A percentile compares a stretch with the other conserved stretches of the same genome.
Evolutionary conservation across 331 rosid genomes (phyloP).

Genomic region (Quercus tomentella): DNA sequence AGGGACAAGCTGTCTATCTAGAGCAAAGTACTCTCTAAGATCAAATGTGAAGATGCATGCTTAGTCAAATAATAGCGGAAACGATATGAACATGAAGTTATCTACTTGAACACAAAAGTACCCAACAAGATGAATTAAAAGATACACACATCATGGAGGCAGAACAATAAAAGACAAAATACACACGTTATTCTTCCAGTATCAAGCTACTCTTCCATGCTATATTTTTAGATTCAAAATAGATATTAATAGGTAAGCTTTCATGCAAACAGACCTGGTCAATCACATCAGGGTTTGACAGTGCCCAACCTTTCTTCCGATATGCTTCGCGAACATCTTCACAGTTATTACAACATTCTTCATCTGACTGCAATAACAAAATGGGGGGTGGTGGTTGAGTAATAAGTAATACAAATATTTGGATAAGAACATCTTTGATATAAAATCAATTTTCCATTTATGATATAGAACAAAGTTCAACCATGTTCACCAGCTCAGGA

Average conservation of each 20-base stretch:
- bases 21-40: neutral
- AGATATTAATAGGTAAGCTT: constrained; percentile 10
- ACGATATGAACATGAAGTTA: too few species aligned
- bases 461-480: neutral
- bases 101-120: neutral
- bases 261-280: constrained; percentile 68
- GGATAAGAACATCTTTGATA: constrained; percentile 2
- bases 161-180: neutral
- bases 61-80: neutral
- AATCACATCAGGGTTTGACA: constrained; percentile 82
- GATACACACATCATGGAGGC: neutral
- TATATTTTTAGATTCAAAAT: neutral
- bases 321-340: constrained; percentile 98
- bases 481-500: neutral
- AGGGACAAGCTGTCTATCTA: neutral
- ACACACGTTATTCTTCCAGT: neutral
- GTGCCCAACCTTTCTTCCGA: constrained; percentile 88
- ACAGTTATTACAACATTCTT: constrained; percentile 82
- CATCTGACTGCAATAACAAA: constrained; percentile 52
- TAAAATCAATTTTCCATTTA: neutral
- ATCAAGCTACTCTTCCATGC: neutral
- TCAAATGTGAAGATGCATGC: neutral
- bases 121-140: neutral
- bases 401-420: neutral
- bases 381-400: neutral